phyloP scores from a whole-genome alignment of 2,329 filamentous ascomycete species.

The Davidsoniella neocaledoniae region DNA sequence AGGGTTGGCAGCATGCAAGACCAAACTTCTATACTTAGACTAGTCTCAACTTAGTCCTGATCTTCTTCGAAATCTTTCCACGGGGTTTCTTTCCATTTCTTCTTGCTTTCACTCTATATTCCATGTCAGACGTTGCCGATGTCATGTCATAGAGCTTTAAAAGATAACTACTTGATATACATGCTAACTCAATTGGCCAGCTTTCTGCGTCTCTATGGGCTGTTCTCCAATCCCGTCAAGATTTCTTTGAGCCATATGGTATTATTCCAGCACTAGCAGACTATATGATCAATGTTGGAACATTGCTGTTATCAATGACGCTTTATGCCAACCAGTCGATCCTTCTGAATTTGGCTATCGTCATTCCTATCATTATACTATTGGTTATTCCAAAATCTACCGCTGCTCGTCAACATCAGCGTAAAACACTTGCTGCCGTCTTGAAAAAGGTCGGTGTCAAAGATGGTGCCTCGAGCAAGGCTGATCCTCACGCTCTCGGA shows the following conservation, averaged over 20 bases:
- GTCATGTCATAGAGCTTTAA: too few species aligned
- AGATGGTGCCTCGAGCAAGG: constrained; percentile 12
- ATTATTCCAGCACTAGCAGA: constrained; percentile 54
- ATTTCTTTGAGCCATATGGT: constrained; percentile 66
- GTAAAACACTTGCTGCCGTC: constrained; percentile 13
- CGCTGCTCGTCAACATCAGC: constrained; percentile 14
- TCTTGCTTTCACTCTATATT: constrained; percentile 2
- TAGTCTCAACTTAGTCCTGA: not conserved
- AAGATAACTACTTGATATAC: constrained; percentile 14
- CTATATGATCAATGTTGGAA: constrained; percentile 72
- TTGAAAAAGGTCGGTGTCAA: constrained; percentile 28
- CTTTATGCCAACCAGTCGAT: constrained; percentile 60
- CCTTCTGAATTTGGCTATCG: constrained; percentile 48
- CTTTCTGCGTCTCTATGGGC: constrained; percentile 76
- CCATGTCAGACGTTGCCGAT: not conserved
- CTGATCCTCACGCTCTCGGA: constrained; percentile 35
- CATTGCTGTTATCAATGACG: constrained; percentile 70
- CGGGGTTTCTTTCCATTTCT: not conserved
- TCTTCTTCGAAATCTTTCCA: not conserved
- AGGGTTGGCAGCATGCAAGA: not conserved
- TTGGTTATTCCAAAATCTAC: constrained; percentile 32
- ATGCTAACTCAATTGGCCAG: constrained; percentile 27
- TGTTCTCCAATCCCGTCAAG: constrained; percentile 64
- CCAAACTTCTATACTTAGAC: not conserved
- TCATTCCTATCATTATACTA: constrained; percentile 50